Percentiles rank a stretch among this genome's conserved stretches.
Evolutionary conservation across 1,139 yeast genomes (phyloP).

Genomic region (Candida anutae): DNA sequence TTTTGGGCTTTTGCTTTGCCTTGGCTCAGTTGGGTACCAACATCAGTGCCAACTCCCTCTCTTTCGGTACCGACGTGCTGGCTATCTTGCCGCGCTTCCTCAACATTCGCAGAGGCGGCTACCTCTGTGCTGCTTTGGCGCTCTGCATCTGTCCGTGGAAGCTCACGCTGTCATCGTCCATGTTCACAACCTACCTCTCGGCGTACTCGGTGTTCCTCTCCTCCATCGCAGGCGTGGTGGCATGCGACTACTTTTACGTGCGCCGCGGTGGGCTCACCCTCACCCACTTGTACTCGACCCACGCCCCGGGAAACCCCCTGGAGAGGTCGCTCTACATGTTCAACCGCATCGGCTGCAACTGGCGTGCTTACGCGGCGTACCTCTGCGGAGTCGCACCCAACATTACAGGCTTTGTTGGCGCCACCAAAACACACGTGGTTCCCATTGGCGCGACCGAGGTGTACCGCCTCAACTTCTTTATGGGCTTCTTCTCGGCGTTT

Average conservation of each 20-base stretch:
- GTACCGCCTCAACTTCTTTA: slow-evolving; percentile 65
- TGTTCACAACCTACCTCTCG: slow-evolving; percentile 75
- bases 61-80: slow-evolving; percentile 88
- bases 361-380: slow-evolving; percentile 75
- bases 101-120: slow-evolving; percentile 63
- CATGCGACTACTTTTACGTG: slow-evolving; percentile 68
- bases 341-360: slow-evolving; percentile 59
- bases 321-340: slow-evolving; percentile 46
- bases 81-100: slow-evolving; percentile 73
- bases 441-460: slow-evolving; percentile 73
- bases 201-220: slow-evolving; percentile 85
- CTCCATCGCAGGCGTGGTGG: slow-evolving; percentile 78
- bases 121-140: slow-evolving; percentile 71
- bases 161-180: slow-evolving; percentile 61
- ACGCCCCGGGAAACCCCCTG: slow-evolving; percentile 25
- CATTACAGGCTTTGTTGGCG: slow-evolving; percentile 85
- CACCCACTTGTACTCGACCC: slow-evolving; percentile 50
- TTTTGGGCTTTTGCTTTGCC: slow-evolving; percentile 70
- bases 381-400: slow-evolving; percentile 72
- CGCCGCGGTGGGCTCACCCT: slow-evolving; percentile 66
- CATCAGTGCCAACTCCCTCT: slow-evolving; percentile 79
- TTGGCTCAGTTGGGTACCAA: slow-evolving; percentile 90
- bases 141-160: slow-evolving; percentile 87
- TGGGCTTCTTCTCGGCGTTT: slow-evolving; percentile 60
- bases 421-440: slow-evolving; percentile 54